These are phyloP conservation scores for Croton setiger DNA, from an alignment of 441 rosid species.

Conservation along the genomic window DNA sequence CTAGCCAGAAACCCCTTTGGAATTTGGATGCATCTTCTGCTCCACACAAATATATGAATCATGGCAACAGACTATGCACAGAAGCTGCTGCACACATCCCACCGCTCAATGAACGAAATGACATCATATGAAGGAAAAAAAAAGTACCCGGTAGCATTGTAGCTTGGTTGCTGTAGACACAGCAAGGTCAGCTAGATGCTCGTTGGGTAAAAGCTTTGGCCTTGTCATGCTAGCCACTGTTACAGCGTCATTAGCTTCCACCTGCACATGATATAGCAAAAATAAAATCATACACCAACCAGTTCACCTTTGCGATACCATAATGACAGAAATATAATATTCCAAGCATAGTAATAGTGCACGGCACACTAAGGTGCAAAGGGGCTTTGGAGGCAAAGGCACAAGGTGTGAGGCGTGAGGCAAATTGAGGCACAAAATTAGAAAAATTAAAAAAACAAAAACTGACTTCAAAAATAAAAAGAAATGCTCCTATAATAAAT, in stretches of 20 bases:
- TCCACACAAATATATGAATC: background rate
- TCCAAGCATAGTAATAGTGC: background rate
- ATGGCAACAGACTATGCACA: constrained; percentile 1
- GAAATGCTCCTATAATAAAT: too few relatives aligned
- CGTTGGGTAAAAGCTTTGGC: constrained; percentile 73
- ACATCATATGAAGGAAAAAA: background rate
- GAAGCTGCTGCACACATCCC: background rate
- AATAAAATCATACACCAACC: constrained; percentile 1
- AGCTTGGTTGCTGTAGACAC: constrained; percentile 89
- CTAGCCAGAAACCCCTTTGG: background rate
- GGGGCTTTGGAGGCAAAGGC: too few relatives aligned
- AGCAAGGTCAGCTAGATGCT: constrained; percentile 71
- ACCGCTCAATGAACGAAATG: background rate
- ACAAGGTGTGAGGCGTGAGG: too few relatives aligned
- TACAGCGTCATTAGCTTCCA: constrained; percentile 87
- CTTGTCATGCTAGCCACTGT: constrained; percentile 79
- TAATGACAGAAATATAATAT: background rate
- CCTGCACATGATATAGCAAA: constrained; percentile 39
- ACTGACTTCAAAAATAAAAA: too few relatives aligned
- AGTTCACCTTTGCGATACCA: background rate
- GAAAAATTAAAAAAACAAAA: too few relatives aligned
- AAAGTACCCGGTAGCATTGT: constrained; percentile 75
- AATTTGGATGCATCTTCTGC: background rate
- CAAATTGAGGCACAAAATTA: too few relatives aligned
- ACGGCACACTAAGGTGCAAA: too few relatives aligned